These are phyloP conservation scores for Metarhizium sp. DNA, from an alignment of 2,329 filamentous ascomycete species.

Conservation along the genomic window DNA sequence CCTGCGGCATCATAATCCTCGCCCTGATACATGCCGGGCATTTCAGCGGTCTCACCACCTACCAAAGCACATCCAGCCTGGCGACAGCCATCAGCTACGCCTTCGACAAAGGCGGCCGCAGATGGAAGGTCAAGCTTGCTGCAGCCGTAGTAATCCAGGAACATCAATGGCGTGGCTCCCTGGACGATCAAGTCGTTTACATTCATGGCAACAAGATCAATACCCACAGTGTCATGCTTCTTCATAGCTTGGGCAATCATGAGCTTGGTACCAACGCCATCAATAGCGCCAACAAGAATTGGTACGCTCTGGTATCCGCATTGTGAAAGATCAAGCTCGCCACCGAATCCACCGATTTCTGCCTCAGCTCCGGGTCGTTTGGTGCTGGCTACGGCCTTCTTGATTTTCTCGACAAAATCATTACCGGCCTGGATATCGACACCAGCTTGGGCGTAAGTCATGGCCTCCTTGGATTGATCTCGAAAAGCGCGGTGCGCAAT, in stretches of 20 bases:
- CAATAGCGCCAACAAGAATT: constrained; percentile 85
- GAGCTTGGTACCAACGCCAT: constrained; percentile 93
- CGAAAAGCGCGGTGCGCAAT: constrained; percentile 74
- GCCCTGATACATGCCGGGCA: constrained; percentile 87
- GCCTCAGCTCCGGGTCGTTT: constrained; percentile 80
- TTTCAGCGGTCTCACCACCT: constrained; percentile 96
- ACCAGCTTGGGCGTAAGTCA: constrained; percentile 90
- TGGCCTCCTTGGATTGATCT: constrained; percentile 34
- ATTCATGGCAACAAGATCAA: constrained; percentile 98
- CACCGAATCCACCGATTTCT: constrained; percentile 91
- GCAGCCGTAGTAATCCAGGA: constrained; percentile 97
- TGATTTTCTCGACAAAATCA: constrained; percentile 84
- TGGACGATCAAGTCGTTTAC: constrained; percentile 97
- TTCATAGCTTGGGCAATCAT: constrained; percentile 86
- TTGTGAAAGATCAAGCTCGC: constrained; percentile 48
- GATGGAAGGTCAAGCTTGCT: constrained; percentile 71
- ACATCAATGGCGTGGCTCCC: constrained; percentile 88
- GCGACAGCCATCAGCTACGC: constrained; percentile 80
- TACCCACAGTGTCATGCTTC: constrained; percentile 89
- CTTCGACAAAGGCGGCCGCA: constrained; percentile 79
- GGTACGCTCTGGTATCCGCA: constrained; percentile 68
- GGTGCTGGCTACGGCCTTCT: constrained; percentile 78
- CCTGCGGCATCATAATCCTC: constrained; percentile 92
- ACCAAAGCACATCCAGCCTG: constrained; percentile 82
- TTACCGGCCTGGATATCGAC: constrained; percentile 95